Percentiles rank a stretch among this genome's conserved stretches.
Evolutionary conservation across 2,329 filamentous ascomycete species (phyloP).

Genomic region (Septoria petroselini): DNA sequence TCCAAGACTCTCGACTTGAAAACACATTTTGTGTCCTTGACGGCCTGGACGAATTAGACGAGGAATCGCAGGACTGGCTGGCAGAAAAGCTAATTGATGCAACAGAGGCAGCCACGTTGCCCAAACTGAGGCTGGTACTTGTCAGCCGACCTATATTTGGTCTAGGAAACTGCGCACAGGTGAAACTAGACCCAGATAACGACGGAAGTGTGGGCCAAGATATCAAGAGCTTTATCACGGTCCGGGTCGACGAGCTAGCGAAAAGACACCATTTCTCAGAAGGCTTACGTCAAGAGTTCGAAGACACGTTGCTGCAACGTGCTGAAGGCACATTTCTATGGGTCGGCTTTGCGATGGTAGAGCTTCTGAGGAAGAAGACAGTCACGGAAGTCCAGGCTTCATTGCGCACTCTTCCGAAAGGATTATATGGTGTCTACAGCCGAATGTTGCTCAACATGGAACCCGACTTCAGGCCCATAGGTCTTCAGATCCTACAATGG

Average conservation of each 20-base stretch:
- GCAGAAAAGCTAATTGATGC: background rate
- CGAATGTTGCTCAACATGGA: background rate
- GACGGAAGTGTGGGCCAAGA: background rate
- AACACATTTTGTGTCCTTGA: background rate
- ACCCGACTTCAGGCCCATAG: background rate
- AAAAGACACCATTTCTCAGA: background rate
- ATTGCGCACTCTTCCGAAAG: background rate
- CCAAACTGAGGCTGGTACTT: background rate
- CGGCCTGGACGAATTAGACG: slow-evolving; percentile 2
- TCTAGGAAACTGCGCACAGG: background rate
- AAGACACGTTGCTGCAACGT: background rate
- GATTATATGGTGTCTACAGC: background rate
- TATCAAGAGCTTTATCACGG: background rate
- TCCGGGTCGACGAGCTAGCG: background rate
- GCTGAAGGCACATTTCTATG: background rate
- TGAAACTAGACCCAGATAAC: background rate
- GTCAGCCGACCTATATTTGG: background rate
- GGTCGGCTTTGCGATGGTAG: background rate
- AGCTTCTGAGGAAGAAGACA: background rate
- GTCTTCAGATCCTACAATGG: background rate
- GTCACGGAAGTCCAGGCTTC: background rate
- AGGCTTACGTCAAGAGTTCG: background rate
- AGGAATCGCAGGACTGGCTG: background rate
- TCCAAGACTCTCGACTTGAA: background rate
- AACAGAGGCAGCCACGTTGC: too few relatives aligned